Percentiles rank a stretch among this genome's conserved stretches.
Evolutionary conservation across 345 rosid genomes (phyloP).

Genomic region (Arabis hirsuta): DNA sequence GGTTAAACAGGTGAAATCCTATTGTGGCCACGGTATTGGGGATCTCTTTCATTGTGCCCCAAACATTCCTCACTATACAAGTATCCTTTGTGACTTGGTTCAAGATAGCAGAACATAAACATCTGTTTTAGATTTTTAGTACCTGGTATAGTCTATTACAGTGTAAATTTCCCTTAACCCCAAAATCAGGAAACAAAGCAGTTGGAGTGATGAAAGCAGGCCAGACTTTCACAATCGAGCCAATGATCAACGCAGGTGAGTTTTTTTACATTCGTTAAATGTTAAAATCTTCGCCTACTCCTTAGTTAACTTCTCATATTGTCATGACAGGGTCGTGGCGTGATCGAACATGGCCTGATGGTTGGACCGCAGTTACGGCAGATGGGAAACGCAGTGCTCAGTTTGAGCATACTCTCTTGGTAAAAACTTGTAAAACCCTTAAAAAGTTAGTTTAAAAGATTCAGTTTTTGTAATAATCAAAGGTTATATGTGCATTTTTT

Average conservation of each 20-base stretch:
- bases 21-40: conserved; percentile 96
- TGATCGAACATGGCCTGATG: conserved; percentile 97
- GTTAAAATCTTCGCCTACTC: neutral
- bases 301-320: neutral
- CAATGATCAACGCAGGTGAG: conserved; percentile 95
- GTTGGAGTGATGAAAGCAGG: conserved; percentile 98
- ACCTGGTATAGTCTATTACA: conserved; percentile 4
- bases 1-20: conserved; percentile 76
- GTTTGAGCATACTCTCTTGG: conserved; percentile 98
- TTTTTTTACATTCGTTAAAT: neutral
- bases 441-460: neutral
- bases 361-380: conserved; percentile 94
- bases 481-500: neutral
- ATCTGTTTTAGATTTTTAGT: conserved; percentile 6
- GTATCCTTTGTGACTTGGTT: conserved; percentile 59
- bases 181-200: conserved; percentile 81
- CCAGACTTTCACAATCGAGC: conserved; percentile 95
- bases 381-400: conserved; percentile 99
- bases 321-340: conserved; percentile 70
- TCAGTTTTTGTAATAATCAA: neutral
- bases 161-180: conserved; percentile 48
- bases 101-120: neutral
- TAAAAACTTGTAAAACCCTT: conserved; percentile 32
- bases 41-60: conserved; percentile 99
- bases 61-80: conserved; percentile 92